Evolutionary conservation across 75 land plant species (phyloP), one percentile per base, ranked within the genome.

Genomic region (Cunninghamia lanceolata): DNA sequence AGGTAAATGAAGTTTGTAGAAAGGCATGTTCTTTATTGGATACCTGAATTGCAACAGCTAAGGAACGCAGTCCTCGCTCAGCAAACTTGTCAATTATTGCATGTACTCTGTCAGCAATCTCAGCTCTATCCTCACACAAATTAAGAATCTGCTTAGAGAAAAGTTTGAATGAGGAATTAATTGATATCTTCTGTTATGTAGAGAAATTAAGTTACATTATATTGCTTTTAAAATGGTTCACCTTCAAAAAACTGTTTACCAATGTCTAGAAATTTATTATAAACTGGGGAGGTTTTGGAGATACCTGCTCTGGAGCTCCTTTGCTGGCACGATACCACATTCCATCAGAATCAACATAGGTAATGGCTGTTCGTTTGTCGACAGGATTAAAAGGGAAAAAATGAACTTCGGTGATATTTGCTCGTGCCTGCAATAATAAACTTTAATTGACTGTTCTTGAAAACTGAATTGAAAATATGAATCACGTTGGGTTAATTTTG

Each of bases 11-110:
- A 63, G 28, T 32, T 34, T 73, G 36, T 0, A 63, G 6, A 73
- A 73, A 73, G 15, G 36, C 46, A 45, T 45, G 2, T 80, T 80
- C 84, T 54, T 34, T 32, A 53, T 34, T 83, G 63, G 38, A 83
- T 86, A 94, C 95, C 95, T 95, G 95, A 87, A 91, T 88, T 30
- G 89, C 95, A 88, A 96, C 96, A 89, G 96, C 98, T 79, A 96
- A 87, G 11, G 98, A 96, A 7, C 98, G 93, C 34, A 96, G 91
- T 25, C 98, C 98, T 75, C 96, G 94, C n/a, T 94, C 95, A 21
- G 97, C 97, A 93, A 86, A 94, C 75, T 91, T 92, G 47, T 93
- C 95, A 73, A 96, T 93, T 32, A 91, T 86, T 13, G 90, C 17
- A 89, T 91, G 93, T 35, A 91, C 93, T 87, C 87, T 94, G 15